Evolutionary conservation across 2,329 filamentous ascomycete genomes (phyloP).

Genomic region (Colletotrichum destructivum): DNA sequence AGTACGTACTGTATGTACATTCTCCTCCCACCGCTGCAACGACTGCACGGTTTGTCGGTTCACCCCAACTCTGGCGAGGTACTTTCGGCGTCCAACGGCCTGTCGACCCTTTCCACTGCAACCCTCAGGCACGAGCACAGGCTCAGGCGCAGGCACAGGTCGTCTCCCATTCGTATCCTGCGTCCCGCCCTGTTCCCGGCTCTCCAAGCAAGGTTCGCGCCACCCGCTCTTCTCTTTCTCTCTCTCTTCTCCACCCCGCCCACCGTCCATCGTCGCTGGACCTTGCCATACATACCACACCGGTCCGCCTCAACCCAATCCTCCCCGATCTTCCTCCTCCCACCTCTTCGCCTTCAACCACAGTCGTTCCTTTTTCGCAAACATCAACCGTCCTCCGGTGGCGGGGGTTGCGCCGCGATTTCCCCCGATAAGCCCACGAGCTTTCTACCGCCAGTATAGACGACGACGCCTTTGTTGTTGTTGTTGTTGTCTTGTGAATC

Average conservation of each 20-base stretch:
- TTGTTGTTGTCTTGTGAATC: not conserved
- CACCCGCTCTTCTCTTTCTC: constrained; percentile 37
- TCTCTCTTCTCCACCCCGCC: constrained; percentile 38
- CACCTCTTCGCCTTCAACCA: constrained; percentile 36
- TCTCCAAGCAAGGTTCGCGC: constrained; percentile 40
- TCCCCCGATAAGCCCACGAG: constrained; percentile 31
- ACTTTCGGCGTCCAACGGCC: constrained; percentile 35
- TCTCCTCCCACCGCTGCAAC: constrained; percentile 13
- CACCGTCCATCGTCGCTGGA: constrained; percentile 39
- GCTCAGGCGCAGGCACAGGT: constrained; percentile 40
- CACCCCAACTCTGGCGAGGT: constrained; percentile 27
- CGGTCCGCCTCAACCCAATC: constrained; percentile 42
- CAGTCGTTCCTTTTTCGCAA: constrained; percentile 43
- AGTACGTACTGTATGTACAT: no score
- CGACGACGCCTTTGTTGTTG: not conserved
- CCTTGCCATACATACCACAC: constrained; percentile 43
- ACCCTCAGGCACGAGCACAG: constrained; percentile 36
- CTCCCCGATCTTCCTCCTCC: constrained; percentile 37
- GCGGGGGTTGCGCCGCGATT: constrained; percentile 41
- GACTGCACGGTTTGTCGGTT: constrained; percentile 26
- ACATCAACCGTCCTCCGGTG: constrained; percentile 41
- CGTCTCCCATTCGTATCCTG: constrained; percentile 38
- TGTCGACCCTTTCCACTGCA: constrained; percentile 29
- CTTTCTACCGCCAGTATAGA: constrained; percentile 31
- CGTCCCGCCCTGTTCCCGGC: constrained; percentile 37